These are phyloP conservation scores for Ophiostoma sp. DNA, from an alignment of 2,329 filamentous ascomycete species.

Conservation along the genomic window DNA sequence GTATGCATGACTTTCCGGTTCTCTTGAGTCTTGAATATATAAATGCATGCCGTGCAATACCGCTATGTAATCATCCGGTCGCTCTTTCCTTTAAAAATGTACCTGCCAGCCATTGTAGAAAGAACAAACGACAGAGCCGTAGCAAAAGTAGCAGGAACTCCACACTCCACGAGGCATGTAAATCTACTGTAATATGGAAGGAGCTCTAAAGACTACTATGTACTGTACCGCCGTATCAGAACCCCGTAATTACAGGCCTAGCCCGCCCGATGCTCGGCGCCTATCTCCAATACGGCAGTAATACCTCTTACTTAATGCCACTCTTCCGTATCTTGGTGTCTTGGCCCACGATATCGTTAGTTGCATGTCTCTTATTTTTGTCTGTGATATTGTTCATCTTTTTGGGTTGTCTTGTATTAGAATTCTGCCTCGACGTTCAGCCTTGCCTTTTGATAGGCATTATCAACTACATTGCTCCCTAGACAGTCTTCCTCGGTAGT, in stretches of 20 bases:
- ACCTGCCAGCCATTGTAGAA: background rate
- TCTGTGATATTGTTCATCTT: too few species aligned
- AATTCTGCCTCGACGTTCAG: background rate
- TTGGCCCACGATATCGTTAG: background rate
- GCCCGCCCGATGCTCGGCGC: constrained; percentile 21
- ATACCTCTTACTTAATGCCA: background rate
- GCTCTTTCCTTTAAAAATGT: background rate
- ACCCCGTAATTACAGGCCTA: constrained; percentile 19
- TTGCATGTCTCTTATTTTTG: background rate
- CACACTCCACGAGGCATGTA: background rate
- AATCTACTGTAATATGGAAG: background rate
- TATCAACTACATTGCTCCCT: too few species aligned
- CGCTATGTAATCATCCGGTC: background rate
- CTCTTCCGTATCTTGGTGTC: background rate
- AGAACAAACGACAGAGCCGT: background rate
- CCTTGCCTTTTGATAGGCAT: background rate
- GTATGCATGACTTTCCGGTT: too few species aligned
- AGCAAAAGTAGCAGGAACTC: background rate
- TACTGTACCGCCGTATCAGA: constrained; percentile 16
- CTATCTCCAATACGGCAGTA: constrained; percentile 12
- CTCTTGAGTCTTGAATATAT: too few species aligned
- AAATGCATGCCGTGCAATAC: background rate
- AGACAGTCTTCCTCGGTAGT: background rate
- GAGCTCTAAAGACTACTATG: background rate
- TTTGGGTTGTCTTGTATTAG: too few species aligned